phyloP scores from a whole-genome alignment of 306 rosid species.

The Hippophae rhamnoides region DNA sequence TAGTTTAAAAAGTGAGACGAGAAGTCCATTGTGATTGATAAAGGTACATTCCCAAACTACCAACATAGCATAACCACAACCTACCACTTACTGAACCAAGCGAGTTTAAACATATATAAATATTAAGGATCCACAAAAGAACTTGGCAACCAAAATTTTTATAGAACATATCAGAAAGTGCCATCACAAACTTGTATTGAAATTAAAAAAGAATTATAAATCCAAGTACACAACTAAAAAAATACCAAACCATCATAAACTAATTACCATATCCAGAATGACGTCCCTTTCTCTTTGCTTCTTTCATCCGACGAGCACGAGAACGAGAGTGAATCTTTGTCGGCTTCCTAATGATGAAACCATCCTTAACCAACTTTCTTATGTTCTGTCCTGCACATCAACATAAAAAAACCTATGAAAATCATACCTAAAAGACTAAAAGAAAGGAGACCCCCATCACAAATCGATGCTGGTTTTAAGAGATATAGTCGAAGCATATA shows the following conservation, averaged over 20 bases:
- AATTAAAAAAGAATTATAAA: no score
- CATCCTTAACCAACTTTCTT: conserved; percentile 94
- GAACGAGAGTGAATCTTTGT: conserved; percentile 95
- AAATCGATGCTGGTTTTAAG: no score
- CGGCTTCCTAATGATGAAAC: conserved; percentile 90
- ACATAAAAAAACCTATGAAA: not conserved
- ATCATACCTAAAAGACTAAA: not conserved
- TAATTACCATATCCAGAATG: conserved; percentile 90
- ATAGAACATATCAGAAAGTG: no score
- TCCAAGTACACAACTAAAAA: no score
- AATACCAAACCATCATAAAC: not conserved
- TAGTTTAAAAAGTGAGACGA: no score
- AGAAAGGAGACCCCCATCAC: no score
- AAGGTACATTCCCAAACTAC: not conserved
- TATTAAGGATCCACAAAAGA: no score
- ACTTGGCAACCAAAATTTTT: no score
- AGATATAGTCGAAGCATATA: no score
- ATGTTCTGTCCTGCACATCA: conserved; percentile 69
- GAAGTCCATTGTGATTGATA: not conserved
- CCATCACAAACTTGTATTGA: no score
- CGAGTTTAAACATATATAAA: no score
- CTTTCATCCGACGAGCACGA: conserved; percentile 92
- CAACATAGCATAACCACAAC: not conserved
- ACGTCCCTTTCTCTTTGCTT: conserved; percentile 90
- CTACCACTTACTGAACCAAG: no score